Evolutionary conservation across 306 rosid genomes (phyloP).

Genomic region (Vigna nakashimae): DNA sequence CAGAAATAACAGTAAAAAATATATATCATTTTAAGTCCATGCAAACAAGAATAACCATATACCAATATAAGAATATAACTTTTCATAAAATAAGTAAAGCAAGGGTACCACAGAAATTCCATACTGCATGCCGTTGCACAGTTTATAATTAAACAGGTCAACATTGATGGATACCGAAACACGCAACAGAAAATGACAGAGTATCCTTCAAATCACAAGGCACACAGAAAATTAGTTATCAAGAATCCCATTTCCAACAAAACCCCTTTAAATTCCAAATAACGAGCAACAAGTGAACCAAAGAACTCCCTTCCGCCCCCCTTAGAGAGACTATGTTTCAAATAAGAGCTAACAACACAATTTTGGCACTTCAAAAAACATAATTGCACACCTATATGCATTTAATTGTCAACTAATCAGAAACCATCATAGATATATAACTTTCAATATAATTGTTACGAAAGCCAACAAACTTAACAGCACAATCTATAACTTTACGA

Average conservation of each 20-base stretch:
- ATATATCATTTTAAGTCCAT: slow-evolving; percentile 17
- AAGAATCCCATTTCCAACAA: slow-evolving; percentile 27
- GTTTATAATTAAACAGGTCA: slow-evolving; percentile 20
- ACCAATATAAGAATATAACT: slow-evolving; percentile 17
- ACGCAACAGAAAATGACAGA: slow-evolving; percentile 2
- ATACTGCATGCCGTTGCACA: background rate
- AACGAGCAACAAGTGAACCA: slow-evolving; percentile 31
- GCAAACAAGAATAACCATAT: slow-evolving; percentile 15
- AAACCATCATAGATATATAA: background rate
- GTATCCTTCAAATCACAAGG: slow-evolving; percentile 25
- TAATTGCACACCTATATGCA: background rate
- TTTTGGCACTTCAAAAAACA: background rate
- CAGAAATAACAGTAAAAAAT: slow-evolving; percentile 29
- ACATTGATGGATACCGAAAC: background rate
- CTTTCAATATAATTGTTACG: background rate
- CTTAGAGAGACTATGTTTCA: background rate
- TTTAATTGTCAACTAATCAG: background rate
- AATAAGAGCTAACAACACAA: slow-evolving; percentile 13
- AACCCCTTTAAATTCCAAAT: slow-evolving; percentile 28
- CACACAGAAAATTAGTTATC: slow-evolving; percentile 10
- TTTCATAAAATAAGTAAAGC: background rate
- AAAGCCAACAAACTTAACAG: background rate
- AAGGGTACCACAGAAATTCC: slow-evolving; percentile 11
- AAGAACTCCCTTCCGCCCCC: slow-evolving; percentile 7
- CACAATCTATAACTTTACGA: background rate